These are phyloP conservation scores for Rhodosorus marinus DNA, from an alignment of 23 red algal genomes.

Conservation along the genomic window DNA sequence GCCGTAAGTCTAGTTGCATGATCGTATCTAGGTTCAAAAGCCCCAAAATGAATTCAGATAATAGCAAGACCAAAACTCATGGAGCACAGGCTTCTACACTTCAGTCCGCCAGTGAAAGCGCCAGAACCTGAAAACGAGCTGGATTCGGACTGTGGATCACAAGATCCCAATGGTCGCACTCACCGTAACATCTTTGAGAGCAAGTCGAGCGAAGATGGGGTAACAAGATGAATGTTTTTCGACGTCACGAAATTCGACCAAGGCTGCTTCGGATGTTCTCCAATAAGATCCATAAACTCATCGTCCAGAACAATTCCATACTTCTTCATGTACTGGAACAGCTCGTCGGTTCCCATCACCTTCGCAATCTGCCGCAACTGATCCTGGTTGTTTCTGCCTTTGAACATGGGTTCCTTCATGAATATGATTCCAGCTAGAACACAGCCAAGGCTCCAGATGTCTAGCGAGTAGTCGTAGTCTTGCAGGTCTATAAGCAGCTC, in stretches of 20 bases:
- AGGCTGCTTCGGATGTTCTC: conserved; percentile 35
- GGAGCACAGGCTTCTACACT: too few species aligned
- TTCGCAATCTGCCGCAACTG: conserved; percentile 91
- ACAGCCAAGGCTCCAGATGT: conserved; percentile 97
- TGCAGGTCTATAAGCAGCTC: conserved; percentile 86
- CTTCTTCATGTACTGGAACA: conserved; percentile 46
- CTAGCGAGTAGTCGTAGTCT: conserved; percentile 97
- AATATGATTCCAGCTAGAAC: conserved; percentile 98
- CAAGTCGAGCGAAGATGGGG: conserved; percentile 61
- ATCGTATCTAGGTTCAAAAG: too few species aligned
- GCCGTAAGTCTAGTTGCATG: conserved; percentile 81
- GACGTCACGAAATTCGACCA: conserved; percentile 69
- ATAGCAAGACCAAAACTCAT: too few species aligned
- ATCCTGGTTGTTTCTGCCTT: conserved; percentile 91
- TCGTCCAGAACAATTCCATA: conserved; percentile 61
- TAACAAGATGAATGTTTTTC: conserved; percentile 67
- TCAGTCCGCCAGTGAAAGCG: too few species aligned
- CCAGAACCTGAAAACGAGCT: too few species aligned
- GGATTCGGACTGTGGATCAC: too few species aligned
- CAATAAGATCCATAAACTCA: conserved; percentile 23
- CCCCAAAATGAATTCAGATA: too few species aligned
- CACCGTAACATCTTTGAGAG: conserved; percentile 78
- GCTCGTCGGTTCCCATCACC: conserved; percentile 84
- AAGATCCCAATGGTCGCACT: too few species aligned
- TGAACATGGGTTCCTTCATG: conserved; percentile 86